Evolutionary conservation across 2,329 filamentous ascomycete genomes (phyloP).

Genomic region (Lecanoromycetidae sp.): DNA sequence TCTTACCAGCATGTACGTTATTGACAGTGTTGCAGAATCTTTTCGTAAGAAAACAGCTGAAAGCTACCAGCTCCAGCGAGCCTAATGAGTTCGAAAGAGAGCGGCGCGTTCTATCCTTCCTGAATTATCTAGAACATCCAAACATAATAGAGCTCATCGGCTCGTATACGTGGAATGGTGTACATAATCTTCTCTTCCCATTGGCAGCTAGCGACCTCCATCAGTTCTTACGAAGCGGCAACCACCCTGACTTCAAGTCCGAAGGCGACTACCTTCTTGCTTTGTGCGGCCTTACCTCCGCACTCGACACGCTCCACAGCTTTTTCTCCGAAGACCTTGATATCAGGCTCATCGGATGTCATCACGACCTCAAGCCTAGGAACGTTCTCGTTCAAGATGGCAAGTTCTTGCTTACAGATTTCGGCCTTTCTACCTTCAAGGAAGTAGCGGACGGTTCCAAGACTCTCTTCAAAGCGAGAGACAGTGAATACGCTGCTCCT

Average conservation of each 20-base stretch:
- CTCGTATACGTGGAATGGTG: conserved; percentile 18
- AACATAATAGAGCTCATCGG: conserved; percentile 20
- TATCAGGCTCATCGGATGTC: conserved; percentile 22
- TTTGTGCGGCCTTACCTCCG: conserved; percentile 21
- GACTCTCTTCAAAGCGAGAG: conserved; percentile 13
- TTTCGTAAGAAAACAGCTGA: conserved; percentile 1
- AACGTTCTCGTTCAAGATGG: conserved; percentile 22
- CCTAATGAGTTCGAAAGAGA: neutral
- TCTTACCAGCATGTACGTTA: neutral
- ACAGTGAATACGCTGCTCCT: conserved; percentile 20
- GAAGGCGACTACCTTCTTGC: conserved; percentile 17
- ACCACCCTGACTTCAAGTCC: neutral
- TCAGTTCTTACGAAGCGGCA: conserved; percentile 11
- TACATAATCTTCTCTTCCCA: conserved; percentile 21
- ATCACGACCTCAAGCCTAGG: conserved; percentile 23
- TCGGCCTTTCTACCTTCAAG: conserved; percentile 21
- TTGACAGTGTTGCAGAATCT: neutral
- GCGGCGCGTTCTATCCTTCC: conserved; percentile 8
- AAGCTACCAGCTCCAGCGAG: neutral
- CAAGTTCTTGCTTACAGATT: conserved; percentile 23
- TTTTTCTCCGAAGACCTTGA: conserved; percentile 16
- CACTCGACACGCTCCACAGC: conserved; percentile 20
- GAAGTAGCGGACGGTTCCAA: conserved; percentile 9
- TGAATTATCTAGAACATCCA: conserved; percentile 18
- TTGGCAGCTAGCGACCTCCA: conserved; percentile 16